A percentile compares a stretch with the other conserved stretches of the same genome.
Conservation (phyloP, 495 filamentous ascomycete species). For the Cetradonia linearis region DNA sequence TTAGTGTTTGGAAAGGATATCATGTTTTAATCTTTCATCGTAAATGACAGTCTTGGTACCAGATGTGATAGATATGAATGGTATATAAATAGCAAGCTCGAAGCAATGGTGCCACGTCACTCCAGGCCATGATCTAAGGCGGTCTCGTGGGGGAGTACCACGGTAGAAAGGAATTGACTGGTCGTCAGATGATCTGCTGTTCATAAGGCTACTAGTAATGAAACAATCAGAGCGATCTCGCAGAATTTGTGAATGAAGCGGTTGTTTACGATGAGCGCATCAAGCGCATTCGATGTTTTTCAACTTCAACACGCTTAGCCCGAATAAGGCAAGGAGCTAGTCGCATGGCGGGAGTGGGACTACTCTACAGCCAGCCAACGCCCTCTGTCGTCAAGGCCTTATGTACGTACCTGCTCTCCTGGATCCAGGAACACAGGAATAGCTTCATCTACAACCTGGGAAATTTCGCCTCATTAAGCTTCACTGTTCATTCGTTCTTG, state of each 20-base stretch:
- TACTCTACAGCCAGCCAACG: slow-evolving; percentile 3
- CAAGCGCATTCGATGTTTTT: no score
- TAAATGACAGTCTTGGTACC: neutral
- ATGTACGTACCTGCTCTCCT: slow-evolving; percentile 1
- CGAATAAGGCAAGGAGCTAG: neutral
- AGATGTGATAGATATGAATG: neutral
- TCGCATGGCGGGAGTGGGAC: slow-evolving; percentile 6
- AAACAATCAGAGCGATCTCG: neutral
- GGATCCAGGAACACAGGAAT: slow-evolving; percentile 5
- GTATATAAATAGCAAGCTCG: neutral
- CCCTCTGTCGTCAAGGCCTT: slow-evolving; percentile 6
- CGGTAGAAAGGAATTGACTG: neutral
- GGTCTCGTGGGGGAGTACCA: neutral
- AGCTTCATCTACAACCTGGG: neutral
- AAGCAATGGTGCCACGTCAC: neutral
- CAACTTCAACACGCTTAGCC: neutral
- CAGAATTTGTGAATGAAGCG: neutral
- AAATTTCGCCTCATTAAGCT: slow-evolving; percentile 1
- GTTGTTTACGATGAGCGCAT: no score
- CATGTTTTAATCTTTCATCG: neutral
- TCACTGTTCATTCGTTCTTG: slow-evolving; percentile 2
- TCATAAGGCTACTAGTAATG: neutral
- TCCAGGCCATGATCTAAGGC: neutral
- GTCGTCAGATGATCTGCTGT: neutral
- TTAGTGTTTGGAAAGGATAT: neutral